phyloP scores from a whole-genome alignment of 1,284 basidiomycete genomes.

The Microbotryum lychnidis-dioicae region DNA sequence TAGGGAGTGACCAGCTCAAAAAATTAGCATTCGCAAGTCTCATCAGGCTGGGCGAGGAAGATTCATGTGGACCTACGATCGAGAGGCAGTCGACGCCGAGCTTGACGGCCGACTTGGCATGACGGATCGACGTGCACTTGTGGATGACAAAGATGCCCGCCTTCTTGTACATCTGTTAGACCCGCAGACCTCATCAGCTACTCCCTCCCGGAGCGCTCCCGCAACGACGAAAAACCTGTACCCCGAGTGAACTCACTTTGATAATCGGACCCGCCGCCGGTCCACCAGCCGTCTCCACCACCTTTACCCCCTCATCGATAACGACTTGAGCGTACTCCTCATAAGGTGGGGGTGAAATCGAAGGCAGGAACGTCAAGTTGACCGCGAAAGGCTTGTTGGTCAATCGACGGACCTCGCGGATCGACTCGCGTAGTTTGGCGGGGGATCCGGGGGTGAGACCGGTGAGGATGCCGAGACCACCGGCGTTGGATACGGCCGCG shows the following conservation, averaged over 20 bases:
- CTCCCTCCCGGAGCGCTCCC: too few relatives aligned
- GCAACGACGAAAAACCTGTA: too few relatives aligned
- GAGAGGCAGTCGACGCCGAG: constrained; percentile 1
- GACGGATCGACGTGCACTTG: constrained; percentile 49
- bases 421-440: constrained; percentile 54
- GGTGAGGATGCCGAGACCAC: constrained; percentile 79
- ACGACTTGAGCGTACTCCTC: constrained; percentile 53
- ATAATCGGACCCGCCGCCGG: constrained; percentile 32
- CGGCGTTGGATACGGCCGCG: constrained; percentile 76
- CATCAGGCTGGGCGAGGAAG: too few relatives aligned
- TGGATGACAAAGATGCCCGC: constrained; percentile 31
- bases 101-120: constrained; percentile 57
- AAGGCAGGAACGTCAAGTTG: constrained; percentile 82
- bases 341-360: constrained; percentile 86
- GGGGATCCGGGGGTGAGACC: constrained; percentile 79
- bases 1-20: constrained; percentile 57
- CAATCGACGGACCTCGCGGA: constrained; percentile 62
- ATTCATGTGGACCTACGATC: not conserved
- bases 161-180: constrained; percentile 25
- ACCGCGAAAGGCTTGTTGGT: constrained; percentile 77
- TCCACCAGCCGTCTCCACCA: constrained; percentile 84
- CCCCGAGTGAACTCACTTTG: not conserved
- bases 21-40: not conserved
- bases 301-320: constrained; percentile 75
- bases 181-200: too few relatives aligned